Evolutionary conservation across 2,329 filamentous ascomycete species (phyloP), one percentile per base, ranked within the genome.

Genomic region (Alternaria conjuncta): DNA sequence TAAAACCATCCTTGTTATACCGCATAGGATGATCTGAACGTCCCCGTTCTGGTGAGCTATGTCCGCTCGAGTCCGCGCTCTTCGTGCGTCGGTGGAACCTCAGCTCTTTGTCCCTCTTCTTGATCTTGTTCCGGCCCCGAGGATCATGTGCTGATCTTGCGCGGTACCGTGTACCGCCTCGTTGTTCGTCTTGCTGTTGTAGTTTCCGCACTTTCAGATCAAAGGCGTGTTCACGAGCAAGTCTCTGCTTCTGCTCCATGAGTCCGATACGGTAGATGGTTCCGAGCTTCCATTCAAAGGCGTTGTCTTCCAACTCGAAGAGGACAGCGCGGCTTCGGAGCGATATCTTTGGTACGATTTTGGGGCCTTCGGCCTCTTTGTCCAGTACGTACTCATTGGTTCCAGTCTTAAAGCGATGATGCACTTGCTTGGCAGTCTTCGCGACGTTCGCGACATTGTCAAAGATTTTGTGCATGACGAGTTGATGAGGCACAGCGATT

Each of bases 281-380:
- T 15, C 94, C 93, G 10, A 99, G 84, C 77, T 97, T 98, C 92
- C 94, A 99, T 78, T 99, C 96, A 74, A 99, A 99, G 0, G 93
- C 91, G 54, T 96, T 95, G 77, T 99, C 96, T 80, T 99, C 96
- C 36, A 99, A 85, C 75, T 98, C 95, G 63, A 99, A 95, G 3
- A 97, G 82, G 23, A 99, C 85, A 6, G 92, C 92, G 71, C 92
- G 92, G 58, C 91, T 91, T 55, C 94, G 89, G 10, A 99, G 70
- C 0, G 94, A 95, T 21, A 99, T 84, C 75, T 92, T 95, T 2
- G 96, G 96, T 0, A 99, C 89, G 49, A 88, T 84, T 78, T 96
- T 98, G 0, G 96, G 93, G 0, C 87, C 90, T 79, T 97, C 93
- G 0, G 96, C 93, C 10, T 87, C 86, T 80, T 97, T 97, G 15